These are phyloP conservation scores for Coffea canephora DNA, from an alignment of 257 asterid species.

Conservation along the genomic window DNA sequence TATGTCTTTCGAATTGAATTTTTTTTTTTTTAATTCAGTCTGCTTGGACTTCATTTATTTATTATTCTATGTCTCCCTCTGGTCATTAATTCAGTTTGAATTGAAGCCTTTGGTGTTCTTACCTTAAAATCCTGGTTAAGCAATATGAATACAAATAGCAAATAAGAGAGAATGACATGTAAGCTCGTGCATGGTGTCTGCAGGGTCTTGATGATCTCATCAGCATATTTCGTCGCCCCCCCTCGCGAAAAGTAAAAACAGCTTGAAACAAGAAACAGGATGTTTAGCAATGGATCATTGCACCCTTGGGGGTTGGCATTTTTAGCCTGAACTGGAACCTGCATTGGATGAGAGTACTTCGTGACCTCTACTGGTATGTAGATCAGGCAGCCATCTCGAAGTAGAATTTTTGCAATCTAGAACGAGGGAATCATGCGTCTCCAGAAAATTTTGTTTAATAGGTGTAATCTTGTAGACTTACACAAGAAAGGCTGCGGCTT, in stretches of 20 bases:
- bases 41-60: neutral
- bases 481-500: neutral
- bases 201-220: constrained; percentile 97
- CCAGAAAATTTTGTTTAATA: constrained; percentile 6
- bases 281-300: constrained; percentile 18
- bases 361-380: neutral
- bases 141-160: neutral
- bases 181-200: constrained; percentile 8
- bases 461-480: neutral
- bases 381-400: neutral
- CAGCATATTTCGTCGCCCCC: constrained; percentile 86
- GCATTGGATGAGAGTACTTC: constrained; percentile 22
- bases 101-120: neutral
- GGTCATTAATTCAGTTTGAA: neutral
- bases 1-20: constrained; percentile 26
- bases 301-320: constrained; percentile 7
- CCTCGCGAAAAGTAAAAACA: constrained; percentile 78
- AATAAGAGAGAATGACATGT: neutral
- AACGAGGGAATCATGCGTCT: neutral
- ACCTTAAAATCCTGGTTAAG: neutral
- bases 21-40: neutral
- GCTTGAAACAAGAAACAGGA: constrained; percentile 26
- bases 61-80: neutral
- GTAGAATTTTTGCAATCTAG: neutral
- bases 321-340: constrained; percentile 28